phyloP scores from a whole-genome alignment of 345 rosid species.

The Xanthoceras sorbifolium region DNA sequence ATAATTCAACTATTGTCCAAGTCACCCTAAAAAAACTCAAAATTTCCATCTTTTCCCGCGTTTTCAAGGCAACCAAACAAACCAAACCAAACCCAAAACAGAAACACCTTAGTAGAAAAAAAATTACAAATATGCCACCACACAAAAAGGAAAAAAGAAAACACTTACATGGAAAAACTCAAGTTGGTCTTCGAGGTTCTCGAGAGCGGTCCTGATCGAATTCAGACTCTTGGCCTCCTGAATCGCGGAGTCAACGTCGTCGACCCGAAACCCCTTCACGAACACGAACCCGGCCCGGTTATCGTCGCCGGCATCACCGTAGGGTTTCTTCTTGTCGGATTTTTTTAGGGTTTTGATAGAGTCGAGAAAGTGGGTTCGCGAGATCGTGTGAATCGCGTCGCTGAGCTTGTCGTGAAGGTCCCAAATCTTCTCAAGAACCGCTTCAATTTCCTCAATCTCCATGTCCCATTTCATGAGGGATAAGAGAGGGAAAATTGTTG shows the following conservation, averaged over 20 bases:
- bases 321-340: constrained; percentile 46
- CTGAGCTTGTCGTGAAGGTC: constrained; percentile 95
- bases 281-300: constrained; percentile 67
- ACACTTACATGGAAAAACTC: constrained; percentile 83
- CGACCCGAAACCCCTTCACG: constrained; percentile 68
- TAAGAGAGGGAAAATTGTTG: not conserved
- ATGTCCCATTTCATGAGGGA: constrained; percentile 66
- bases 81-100: not conserved
- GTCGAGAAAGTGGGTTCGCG: constrained; percentile 75
- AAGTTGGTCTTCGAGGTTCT: constrained; percentile 96
- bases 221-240: constrained; percentile 91
- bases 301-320: constrained; percentile 36
- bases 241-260: constrained; percentile 58
- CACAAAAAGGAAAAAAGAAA: not conserved
- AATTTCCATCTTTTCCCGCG: not conserved
- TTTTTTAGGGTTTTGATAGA: constrained; percentile 49
- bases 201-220: constrained; percentile 85
- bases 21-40: not conserved
- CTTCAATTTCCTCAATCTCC: constrained; percentile 92
- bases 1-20: not conserved
- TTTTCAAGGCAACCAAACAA: constrained; percentile 14
- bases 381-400: constrained; percentile 89
- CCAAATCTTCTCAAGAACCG: constrained; percentile 88
- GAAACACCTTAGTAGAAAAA: not conserved
- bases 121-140: not conserved